Percentiles rank a stretch among this genome's conserved stretches.
phyloP scores from a whole-genome alignment of 805 yeast genomes.

The Schizosaccharomyces osmophilus region DNA sequence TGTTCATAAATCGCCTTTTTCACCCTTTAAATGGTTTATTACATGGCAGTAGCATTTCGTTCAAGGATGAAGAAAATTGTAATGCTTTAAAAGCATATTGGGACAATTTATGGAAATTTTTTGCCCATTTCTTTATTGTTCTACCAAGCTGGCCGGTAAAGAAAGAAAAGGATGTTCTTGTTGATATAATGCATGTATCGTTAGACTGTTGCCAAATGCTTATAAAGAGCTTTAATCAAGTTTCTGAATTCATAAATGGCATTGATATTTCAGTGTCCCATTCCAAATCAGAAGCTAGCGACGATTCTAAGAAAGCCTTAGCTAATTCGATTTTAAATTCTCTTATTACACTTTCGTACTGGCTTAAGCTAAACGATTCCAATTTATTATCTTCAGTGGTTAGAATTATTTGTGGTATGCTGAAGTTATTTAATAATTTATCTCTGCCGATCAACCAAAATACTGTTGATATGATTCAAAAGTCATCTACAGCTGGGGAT shows the following conservation, averaged over 20 bases:
- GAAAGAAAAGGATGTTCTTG: background rate
- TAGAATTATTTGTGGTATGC: background rate
- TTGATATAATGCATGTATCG: background rate
- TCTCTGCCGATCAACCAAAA: background rate
- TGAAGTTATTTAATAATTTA: background rate
- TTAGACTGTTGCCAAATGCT: background rate
- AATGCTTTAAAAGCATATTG: background rate
- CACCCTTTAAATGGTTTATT: background rate
- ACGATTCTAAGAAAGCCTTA: background rate
- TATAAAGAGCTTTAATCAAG: background rate
- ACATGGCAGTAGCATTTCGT: background rate
- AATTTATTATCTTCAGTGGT: background rate
- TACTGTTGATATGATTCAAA: background rate
- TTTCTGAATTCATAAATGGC: background rate
- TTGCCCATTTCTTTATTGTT: background rate
- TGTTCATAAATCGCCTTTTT: background rate
- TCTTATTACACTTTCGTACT: background rate
- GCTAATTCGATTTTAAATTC: background rate
- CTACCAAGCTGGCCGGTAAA: background rate
- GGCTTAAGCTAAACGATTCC: background rate
- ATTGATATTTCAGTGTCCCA: no score
- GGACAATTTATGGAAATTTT: background rate
- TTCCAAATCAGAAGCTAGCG: no score
- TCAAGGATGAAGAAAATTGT: background rate
- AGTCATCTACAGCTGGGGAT: background rate